These are phyloP conservation scores for Dryas drummondii DNA, from an alignment of 306 rosid species.

Conservation along the genomic window DNA sequence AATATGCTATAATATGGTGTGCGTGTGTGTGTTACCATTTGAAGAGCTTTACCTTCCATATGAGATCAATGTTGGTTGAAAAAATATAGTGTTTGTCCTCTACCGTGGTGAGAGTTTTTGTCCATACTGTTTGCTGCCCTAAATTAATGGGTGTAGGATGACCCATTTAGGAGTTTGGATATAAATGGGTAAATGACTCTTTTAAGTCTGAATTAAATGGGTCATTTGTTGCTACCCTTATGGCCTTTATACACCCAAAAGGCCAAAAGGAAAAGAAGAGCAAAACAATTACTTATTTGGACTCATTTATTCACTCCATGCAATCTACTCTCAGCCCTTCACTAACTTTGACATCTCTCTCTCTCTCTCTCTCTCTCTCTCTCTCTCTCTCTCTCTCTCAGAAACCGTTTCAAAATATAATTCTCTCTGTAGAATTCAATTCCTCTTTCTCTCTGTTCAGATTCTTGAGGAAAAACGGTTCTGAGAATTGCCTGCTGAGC, in stretches of 20 bases:
- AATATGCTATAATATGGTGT: not conserved
- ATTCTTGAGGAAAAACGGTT: not conserved
- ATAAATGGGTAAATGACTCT: too few relatives aligned
- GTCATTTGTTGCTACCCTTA: too few relatives aligned
- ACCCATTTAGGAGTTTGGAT: not conserved
- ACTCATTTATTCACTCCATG: not conserved
- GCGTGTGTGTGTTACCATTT: not conserved
- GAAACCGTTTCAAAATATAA: not conserved
- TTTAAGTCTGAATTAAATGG: too few relatives aligned
- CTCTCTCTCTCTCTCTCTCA: not conserved
- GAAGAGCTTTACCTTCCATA: not conserved
- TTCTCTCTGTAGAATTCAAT: slow-evolving; percentile 2
- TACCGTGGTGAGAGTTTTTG: too few relatives aligned
- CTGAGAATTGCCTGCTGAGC: slow-evolving; percentile 7
- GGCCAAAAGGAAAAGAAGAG: too few relatives aligned
- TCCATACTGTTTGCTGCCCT: not conserved
- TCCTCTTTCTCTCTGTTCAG: not conserved
- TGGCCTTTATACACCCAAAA: too few relatives aligned
- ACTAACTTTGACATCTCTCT: too few relatives aligned
- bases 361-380: too few relatives aligned
- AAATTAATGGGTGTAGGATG: not conserved
- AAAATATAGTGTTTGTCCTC: not conserved
- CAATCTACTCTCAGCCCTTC: not conserved
- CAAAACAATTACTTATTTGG: not conserved
- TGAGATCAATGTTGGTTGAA: not conserved